A percentile compares a stretch with the other conserved stretches of the same genome.
Conservation (phyloP, 345 rosid species). For the Gossypioides kirkii region DNA sequence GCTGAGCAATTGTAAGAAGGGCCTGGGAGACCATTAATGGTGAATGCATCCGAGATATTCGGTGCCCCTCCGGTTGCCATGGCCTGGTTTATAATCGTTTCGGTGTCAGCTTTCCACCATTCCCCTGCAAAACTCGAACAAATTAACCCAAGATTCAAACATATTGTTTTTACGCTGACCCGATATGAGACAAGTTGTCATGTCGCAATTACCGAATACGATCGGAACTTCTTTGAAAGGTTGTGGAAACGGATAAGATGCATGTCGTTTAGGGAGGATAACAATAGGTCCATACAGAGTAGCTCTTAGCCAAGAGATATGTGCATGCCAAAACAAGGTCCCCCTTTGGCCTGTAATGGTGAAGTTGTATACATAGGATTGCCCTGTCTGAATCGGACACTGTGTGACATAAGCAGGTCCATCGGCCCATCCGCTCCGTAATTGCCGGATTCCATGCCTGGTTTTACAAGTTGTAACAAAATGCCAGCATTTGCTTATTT, state of each 20-base stretch:
- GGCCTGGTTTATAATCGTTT: slow-evolving; percentile 43
- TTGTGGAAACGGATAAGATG: slow-evolving; percentile 40
- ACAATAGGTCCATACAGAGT: slow-evolving; percentile 46
- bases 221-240: slow-evolving; percentile 37
- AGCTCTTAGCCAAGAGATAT: slow-evolving; percentile 45
- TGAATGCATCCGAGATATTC: slow-evolving; percentile 50
- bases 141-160: slow-evolving; percentile 1
- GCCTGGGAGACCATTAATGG: slow-evolving; percentile 56
- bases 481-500: background rate
- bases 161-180: too few species aligned
- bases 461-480: background rate
- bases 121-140: slow-evolving; percentile 31
- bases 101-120: slow-evolving; percentile 60
- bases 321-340: slow-evolving; percentile 57
- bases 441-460: slow-evolving; percentile 46
- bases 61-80: slow-evolving; percentile 41
- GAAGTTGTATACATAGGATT: slow-evolving; percentile 39
- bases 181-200: background rate
- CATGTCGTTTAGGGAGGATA: slow-evolving; percentile 44
- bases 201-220: slow-evolving; percentile 23
- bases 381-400: slow-evolving; percentile 38
- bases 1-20: slow-evolving; percentile 40
- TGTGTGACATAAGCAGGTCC: slow-evolving; percentile 42
- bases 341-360: slow-evolving; percentile 50
- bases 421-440: slow-evolving; percentile 42